phyloP scores from a whole-genome alignment of 73 alveolate species.

The Tetrahymena malaccensis region DNA sequence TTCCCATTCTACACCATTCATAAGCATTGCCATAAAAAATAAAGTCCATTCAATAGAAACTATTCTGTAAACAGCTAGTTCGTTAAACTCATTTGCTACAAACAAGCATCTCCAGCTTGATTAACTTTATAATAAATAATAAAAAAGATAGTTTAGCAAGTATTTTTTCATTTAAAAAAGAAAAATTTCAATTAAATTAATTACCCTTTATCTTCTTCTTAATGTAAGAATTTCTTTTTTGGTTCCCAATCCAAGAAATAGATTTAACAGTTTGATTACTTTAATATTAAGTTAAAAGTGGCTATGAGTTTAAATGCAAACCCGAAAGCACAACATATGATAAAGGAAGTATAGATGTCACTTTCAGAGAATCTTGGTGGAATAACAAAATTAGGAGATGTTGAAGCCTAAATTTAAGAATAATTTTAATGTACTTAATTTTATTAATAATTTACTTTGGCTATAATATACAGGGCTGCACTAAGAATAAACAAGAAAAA shows the following conservation, averaged over 20 bases:
- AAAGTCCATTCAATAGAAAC: constrained; percentile 63
- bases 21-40: constrained; percentile 40
- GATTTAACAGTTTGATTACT: background rate
- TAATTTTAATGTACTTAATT: background rate
- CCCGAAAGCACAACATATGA: background rate
- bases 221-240: constrained; percentile 45
- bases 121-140: no score
- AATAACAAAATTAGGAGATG: constrained; percentile 9
- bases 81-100: constrained; percentile 87
- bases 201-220: constrained; percentile 30
- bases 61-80: constrained; percentile 59
- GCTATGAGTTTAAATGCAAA: constrained; percentile 3
- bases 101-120: constrained; percentile 91
- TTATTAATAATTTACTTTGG: constrained; percentile 4
- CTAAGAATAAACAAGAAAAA: background rate
- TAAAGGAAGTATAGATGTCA: background rate
- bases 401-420: constrained; percentile 4
- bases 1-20: constrained; percentile 59
- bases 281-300: background rate
- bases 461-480: background rate
- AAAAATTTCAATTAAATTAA: no score
- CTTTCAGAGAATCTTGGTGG: constrained; percentile 3
- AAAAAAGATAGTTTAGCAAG: no score
- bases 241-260: constrained; percentile 84
- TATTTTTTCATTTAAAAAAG: no score